Evolutionary conservation across 441 rosid species (phyloP).

Genomic region (Erodium moschatum): DNA sequence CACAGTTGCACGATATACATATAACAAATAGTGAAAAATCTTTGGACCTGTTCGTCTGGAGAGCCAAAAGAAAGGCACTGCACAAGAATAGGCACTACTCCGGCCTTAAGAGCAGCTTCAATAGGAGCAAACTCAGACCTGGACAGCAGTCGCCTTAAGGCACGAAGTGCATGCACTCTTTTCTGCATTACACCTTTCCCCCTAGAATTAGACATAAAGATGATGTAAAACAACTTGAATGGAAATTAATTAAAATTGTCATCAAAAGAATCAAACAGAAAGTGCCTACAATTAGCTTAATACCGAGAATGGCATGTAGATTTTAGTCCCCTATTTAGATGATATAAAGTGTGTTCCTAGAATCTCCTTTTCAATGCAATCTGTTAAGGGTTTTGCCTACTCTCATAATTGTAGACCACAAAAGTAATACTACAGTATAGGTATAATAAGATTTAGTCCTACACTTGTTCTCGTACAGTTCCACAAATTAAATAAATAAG

Average conservation of each 20-base stretch:
- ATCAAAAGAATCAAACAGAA: constrained; percentile 8
- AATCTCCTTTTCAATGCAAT: neutral
- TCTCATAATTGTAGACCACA: neutral
- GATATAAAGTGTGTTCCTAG: neutral
- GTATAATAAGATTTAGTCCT: neutral
- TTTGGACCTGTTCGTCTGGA: constrained; percentile 70
- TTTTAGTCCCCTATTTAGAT: neutral
- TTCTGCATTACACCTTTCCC: constrained; percentile 90
- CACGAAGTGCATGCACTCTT: constrained; percentile 66
- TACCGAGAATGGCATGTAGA: neutral
- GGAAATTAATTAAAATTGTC: constrained; percentile 3
- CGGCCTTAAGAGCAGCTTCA: constrained; percentile 64
- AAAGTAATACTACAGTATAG: neutral
- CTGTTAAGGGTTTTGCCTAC: neutral
- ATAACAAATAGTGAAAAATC: constrained; percentile 10
- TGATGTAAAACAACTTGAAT: constrained; percentile 10
- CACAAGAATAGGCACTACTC: constrained; percentile 76
- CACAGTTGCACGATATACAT: neutral
- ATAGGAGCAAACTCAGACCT: constrained; percentile 75
- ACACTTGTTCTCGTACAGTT: neutral
- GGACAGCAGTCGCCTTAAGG: constrained; percentile 74
- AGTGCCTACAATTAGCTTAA: constrained; percentile 4
- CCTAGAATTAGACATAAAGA: constrained; percentile 31
- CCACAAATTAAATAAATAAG: neutral
- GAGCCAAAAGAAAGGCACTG: constrained; percentile 87